A percentile compares a stretch with the other conserved stretches of the same genome.
These are phyloP conservation scores for Globomyces pollinis-pini DNA, from an alignment of 192 early-diverging fungal genomes.

Conservation along the genomic window DNA sequence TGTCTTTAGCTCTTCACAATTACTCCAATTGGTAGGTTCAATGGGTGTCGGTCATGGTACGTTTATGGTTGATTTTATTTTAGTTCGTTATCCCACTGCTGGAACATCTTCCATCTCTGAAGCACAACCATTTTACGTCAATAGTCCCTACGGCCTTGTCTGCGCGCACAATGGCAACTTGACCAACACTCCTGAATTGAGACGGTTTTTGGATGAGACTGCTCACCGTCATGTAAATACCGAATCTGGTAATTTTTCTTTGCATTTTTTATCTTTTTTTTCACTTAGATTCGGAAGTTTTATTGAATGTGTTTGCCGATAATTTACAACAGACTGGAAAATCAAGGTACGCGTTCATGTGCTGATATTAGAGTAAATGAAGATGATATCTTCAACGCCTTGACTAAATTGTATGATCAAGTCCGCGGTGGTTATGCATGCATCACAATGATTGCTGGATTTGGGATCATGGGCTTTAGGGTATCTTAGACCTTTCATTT, in stretches of 20 bases:
- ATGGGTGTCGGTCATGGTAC: slow-evolving; percentile 97
- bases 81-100: slow-evolving; percentile 98
- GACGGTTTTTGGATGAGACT: slow-evolving; percentile 81
- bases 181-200: slow-evolving; percentile 86
- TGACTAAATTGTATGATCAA: slow-evolving; percentile 73
- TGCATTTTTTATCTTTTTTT: no score
- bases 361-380: slow-evolving; percentile 74
- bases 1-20: slow-evolving; percentile 78
- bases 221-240: slow-evolving; percentile 99
- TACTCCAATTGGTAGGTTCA: slow-evolving; percentile 69
- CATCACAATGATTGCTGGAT: slow-evolving; percentile 96
- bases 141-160: slow-evolving; percentile 96
- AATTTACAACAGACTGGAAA: slow-evolving; percentile 97
- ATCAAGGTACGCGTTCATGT: slow-evolving; percentile 54
- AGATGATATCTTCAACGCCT: slow-evolving; percentile 95
- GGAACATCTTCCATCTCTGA: slow-evolving; percentile 93
- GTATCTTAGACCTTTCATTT: slow-evolving; percentile 25
- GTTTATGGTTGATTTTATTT: slow-evolving; percentile 16
- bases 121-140: slow-evolving; percentile 99
- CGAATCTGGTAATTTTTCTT: no score
- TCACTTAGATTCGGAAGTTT: slow-evolving; percentile 95
- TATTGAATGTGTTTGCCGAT: slow-evolving; percentile 96
- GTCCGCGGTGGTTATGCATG: slow-evolving; percentile 91
- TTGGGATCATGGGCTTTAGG: slow-evolving; percentile 82
- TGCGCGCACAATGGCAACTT: slow-evolving; percentile 98